A percentile compares a stretch with the other conserved stretches of the same genome.
phyloP scores from a whole-genome alignment of 331 rosid species.

The Malus hybrid region DNA sequence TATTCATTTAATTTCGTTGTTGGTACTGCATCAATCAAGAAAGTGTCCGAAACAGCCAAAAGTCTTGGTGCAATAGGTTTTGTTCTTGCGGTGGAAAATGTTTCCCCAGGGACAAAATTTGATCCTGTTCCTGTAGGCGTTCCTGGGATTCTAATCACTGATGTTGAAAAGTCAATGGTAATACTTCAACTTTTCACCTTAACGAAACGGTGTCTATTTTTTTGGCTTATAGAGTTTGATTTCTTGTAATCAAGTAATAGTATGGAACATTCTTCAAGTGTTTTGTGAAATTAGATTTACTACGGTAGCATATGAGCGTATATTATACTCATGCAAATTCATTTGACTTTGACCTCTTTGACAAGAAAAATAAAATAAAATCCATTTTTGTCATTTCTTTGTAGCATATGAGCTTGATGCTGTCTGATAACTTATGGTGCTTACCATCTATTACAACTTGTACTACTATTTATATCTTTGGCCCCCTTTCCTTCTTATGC shows the following conservation, averaged over 20 bases:
- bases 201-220: not conserved
- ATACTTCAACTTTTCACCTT: constrained; percentile 15
- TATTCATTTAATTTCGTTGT: constrained; percentile 90
- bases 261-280: not conserved
- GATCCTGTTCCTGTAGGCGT: constrained; percentile 88
- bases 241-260: not conserved
- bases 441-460: not conserved
- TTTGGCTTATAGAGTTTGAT: not conserved
- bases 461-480: not conserved
- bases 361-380: not conserved
- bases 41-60: constrained; percentile 84
- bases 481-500: not conserved
- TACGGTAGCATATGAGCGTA: not conserved
- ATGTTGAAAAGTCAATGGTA: constrained; percentile 81
- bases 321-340: not conserved
- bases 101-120: constrained; percentile 86
- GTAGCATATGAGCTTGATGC: not conserved
- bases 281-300: not conserved
- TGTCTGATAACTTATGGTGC: not conserved
- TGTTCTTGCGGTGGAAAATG: constrained; percentile 92
- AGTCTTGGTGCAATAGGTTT: constrained; percentile 96
- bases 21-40: constrained; percentile 82
- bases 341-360: not conserved
- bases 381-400: not conserved
- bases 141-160: constrained; percentile 89